Conservation (phyloP, 768 basidiomycete genomes). For the Phanerochaete sordida region DNA sequence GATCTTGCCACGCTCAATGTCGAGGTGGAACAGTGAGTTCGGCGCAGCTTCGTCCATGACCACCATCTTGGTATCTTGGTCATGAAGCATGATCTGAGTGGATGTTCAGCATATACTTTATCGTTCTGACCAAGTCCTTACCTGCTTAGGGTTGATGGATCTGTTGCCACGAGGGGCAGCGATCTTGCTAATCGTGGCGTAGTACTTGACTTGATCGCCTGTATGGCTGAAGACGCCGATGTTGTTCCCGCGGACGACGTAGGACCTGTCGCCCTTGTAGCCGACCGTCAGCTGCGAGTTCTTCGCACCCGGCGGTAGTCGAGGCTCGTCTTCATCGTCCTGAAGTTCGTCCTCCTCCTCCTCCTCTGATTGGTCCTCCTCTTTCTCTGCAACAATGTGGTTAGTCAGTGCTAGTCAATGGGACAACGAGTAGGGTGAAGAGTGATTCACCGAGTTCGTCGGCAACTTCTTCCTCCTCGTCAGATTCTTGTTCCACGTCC, state of each 20-base stretch:
- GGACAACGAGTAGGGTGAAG: neutral
- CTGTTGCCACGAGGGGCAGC: conserved; percentile 70
- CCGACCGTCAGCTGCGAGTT: conserved; percentile 93
- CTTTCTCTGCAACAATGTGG: conserved; percentile 16
- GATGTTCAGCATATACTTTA: neutral
- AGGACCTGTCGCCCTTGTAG: conserved; percentile 93
- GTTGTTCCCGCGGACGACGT: conserved; percentile 87
- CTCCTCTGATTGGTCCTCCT: conserved; percentile 25
- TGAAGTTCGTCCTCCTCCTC: conserved; percentile 32
- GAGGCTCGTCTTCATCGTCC: conserved; percentile 40
- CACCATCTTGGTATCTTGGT: conserved; percentile 95
- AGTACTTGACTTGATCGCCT: conserved; percentile 72
- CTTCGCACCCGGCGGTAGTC: conserved; percentile 51
- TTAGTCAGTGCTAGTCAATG: neutral
- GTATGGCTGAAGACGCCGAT: conserved; percentile 88
- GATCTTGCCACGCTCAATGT: conserved; percentile 91
- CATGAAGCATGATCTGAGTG: conserved; percentile 87
- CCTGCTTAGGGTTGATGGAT: conserved; percentile 83
- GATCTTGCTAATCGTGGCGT: conserved; percentile 83
- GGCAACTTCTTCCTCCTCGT: conserved; percentile 70
- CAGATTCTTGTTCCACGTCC: conserved; percentile 72
- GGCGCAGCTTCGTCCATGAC: conserved; percentile 81
- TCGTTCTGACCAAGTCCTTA: conserved; percentile 31
- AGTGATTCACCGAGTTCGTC: conserved; percentile 68
- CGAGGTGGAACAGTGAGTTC: conserved; percentile 84